Conservation (phyloP, 208 protist species). For the Trypanosomatidae sp. region DNA sequence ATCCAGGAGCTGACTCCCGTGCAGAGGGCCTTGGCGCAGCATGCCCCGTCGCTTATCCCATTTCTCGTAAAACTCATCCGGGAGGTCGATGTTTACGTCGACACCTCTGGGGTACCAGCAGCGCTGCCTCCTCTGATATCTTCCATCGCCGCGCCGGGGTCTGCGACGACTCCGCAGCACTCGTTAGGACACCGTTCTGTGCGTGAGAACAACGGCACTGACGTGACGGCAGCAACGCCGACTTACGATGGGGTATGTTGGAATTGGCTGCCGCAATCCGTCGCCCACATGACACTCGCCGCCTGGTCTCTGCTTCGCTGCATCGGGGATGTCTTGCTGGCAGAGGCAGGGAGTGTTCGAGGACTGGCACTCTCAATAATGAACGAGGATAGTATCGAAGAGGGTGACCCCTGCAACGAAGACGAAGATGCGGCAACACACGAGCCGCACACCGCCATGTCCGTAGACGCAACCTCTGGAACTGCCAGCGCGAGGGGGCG, state of each 20-base stretch:
- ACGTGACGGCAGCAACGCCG: background rate
- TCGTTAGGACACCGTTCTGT: background rate
- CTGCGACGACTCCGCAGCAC: background rate
- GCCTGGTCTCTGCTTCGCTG: constrained; percentile 26
- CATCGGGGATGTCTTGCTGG: constrained; percentile 23
- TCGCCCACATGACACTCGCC: constrained; percentile 2
- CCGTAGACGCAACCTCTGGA: background rate
- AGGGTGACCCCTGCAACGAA: background rate
- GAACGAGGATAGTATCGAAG: background rate
- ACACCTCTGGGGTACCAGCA: constrained; percentile 36
- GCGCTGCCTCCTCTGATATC: constrained; percentile 19
- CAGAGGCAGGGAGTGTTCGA: constrained; percentile 16
- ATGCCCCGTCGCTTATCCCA: constrained; percentile 24
- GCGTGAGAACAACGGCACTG: background rate
- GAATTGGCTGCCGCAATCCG: constrained; percentile 25
- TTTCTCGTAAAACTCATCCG: constrained; percentile 33
- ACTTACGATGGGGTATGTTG: constrained; percentile 3
- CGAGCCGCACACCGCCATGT: background rate
- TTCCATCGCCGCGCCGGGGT: constrained; percentile 1
- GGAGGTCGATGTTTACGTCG: constrained; percentile 40
- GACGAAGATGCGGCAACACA: background rate
- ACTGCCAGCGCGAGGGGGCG: background rate
- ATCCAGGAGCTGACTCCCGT: constrained; percentile 9
- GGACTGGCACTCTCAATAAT: constrained; percentile 2
- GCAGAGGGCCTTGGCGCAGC: constrained; percentile 9